A percentile compares a stretch with the other conserved stretches of the same genome.
Conservation (phyloP, 2,329 filamentous ascomycete genomes). For the Paecilomyces sp. region DNA sequence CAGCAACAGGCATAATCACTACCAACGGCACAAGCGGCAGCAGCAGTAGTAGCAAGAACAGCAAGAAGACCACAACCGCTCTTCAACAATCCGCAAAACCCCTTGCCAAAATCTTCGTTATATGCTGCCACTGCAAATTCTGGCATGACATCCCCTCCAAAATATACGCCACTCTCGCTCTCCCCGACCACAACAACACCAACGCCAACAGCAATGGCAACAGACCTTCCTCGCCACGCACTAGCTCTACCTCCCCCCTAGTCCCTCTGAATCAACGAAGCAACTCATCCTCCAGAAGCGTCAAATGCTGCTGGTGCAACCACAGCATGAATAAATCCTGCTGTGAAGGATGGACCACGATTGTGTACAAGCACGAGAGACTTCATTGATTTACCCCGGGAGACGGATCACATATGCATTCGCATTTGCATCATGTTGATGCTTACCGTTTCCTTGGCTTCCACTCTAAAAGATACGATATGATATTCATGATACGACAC, state of each 20-base stretch:
- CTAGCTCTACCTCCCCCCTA: background rate
- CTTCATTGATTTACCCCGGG: slow-evolving; percentile 20
- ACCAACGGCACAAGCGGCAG: background rate
- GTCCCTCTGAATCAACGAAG: background rate
- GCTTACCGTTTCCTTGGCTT: no score
- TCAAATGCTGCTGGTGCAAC: slow-evolving; percentile 64
- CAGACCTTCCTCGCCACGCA: no score
- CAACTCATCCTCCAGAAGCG: slow-evolving; percentile 13
- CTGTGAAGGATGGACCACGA: slow-evolving; percentile 61
- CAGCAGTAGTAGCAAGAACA: slow-evolving; percentile 1
- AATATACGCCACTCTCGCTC: slow-evolving; percentile 28
- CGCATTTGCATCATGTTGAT: no score
- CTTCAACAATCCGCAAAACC: slow-evolving; percentile 11
- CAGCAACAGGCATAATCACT: background rate
- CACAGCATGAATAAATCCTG: slow-evolving; percentile 64
- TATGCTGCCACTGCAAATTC: slow-evolving; percentile 36
- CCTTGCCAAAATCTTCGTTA: slow-evolving; percentile 34
- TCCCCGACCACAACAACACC: slow-evolving; percentile 11
- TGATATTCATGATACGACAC: background rate
- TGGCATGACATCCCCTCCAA: slow-evolving; percentile 38
- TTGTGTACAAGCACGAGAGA: slow-evolving; percentile 60
- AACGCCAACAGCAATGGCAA: background rate
- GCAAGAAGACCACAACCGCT: background rate
- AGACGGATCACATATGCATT: no score
- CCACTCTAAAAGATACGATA: no score